Conservation (phyloP, 495 filamentous ascomycete species). For the Cercophora newfieldiana region DNA sequence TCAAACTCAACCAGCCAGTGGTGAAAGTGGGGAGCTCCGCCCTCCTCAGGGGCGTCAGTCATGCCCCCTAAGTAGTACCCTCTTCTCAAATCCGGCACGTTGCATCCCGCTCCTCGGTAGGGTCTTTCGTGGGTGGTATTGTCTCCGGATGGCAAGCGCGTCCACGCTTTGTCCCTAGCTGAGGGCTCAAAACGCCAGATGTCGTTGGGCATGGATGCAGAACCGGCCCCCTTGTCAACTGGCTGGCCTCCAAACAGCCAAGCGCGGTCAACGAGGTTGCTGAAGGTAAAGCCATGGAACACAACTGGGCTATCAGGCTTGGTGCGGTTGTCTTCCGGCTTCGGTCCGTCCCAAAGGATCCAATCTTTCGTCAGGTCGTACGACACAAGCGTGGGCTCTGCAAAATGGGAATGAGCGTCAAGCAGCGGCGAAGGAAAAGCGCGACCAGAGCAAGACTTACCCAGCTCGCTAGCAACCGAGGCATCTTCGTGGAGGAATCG, state of each 20-base stretch:
- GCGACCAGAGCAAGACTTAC: no score
- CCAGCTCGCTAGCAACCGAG: background rate
- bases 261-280: conserved; percentile 6
- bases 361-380: conserved; percentile 1
- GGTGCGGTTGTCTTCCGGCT: background rate
- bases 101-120: conserved; percentile 9
- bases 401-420: no score
- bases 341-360: background rate
- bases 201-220: background rate
- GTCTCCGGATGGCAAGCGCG: background rate
- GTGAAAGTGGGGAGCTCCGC: background rate
- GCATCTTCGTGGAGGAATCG: background rate
- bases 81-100: background rate
- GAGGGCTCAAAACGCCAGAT: conserved; percentile 6
- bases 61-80: conserved; percentile 7
- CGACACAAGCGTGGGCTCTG: background rate
- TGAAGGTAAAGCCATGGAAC: conserved; percentile 13
- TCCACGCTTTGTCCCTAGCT: background rate
- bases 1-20: conserved; percentile 14
- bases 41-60: background rate
- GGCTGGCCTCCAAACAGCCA: conserved; percentile 12
- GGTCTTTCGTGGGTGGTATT: background rate
- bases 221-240: background rate
- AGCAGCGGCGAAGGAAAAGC: no score
- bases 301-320: background rate